A percentile compares a stretch with the other conserved stretches of the same genome.
Evolutionary conservation across 1,139 yeast genomes (phyloP).

Genomic region (Candida tropicalis): DNA sequence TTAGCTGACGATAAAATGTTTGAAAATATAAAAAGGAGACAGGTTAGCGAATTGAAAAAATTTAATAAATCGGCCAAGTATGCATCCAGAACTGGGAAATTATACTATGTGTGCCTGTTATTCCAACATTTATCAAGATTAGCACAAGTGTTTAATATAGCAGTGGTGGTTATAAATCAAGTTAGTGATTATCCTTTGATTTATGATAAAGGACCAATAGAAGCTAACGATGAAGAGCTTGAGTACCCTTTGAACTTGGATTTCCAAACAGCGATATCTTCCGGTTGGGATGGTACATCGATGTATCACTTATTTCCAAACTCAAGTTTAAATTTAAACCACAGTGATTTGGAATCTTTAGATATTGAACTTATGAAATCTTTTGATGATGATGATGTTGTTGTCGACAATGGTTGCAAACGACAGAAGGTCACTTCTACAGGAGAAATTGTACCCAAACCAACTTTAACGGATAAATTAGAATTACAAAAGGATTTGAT

Average conservation of each 20-base stretch:
- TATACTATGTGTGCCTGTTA: conserved; percentile 45
- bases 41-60: conserved; percentile 31
- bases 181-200: conserved; percentile 57
- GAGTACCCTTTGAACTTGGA: conserved; percentile 52
- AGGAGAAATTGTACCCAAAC: not conserved
- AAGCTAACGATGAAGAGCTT: conserved; percentile 14
- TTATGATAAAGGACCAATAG: conserved; percentile 21
- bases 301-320: conserved; percentile 13
- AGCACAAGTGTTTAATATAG: conserved; percentile 52
- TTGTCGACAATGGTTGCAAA: conserved; percentile 7
- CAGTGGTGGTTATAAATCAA: conserved; percentile 79
- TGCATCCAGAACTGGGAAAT: conserved; percentile 35
- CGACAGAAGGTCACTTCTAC: conserved; percentile 9
- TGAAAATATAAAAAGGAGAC: conserved; percentile 24
- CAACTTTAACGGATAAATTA: conserved; percentile 5
- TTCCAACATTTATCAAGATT: conserved; percentile 53
- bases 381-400: conserved; percentile 7
- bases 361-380: conserved; percentile 17
- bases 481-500: conserved; percentile 18
- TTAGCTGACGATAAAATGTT: conserved; percentile 21
- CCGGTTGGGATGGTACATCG: conserved; percentile 65
- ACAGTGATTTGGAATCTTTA: conserved; percentile 14
- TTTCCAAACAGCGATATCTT: conserved; percentile 70
- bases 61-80: conserved; percentile 31
- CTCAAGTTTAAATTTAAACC: conserved; percentile 10